Evolutionary conservation across 2,329 filamentous ascomycete species (phyloP).

Genomic region (Reticulascus tulasneorum): DNA sequence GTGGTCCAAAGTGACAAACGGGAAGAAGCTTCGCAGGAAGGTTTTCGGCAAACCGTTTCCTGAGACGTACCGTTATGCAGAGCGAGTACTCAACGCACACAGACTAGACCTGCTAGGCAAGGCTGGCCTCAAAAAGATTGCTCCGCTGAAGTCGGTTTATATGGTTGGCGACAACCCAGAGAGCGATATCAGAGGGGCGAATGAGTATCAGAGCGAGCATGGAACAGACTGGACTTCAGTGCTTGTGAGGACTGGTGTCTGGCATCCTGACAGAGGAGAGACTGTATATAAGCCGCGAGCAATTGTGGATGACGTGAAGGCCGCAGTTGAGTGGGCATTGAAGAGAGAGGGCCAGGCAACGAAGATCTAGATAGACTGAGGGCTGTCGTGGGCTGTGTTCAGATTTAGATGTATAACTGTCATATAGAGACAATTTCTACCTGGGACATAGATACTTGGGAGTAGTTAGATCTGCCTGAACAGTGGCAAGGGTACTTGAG

Average conservation of each 20-base stretch:
- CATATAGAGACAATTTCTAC: too few relatives aligned
- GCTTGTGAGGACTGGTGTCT: conserved; percentile 78
- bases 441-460: too few relatives aligned
- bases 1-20: conserved; percentile 69
- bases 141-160: conserved; percentile 70
- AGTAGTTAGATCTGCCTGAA: too few relatives aligned
- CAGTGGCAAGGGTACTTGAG: too few relatives aligned
- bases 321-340: conserved; percentile 74
- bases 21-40: conserved; percentile 55
- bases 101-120: conserved; percentile 42
- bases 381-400: too few relatives aligned
- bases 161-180: conserved; percentile 93
- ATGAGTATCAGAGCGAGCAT: conserved; percentile 62
- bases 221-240: conserved; percentile 75
- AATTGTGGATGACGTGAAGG: conserved; percentile 70
- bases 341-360: conserved; percentile 41
- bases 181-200: conserved; percentile 86
- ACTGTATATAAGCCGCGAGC: conserved; percentile 60
- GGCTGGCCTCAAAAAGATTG: conserved; percentile 14
- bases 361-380: background rate
- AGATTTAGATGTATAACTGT: too few relatives aligned
- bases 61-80: conserved; percentile 79
- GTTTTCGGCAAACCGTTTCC: conserved; percentile 80
- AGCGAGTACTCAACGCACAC: conserved; percentile 64
- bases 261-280: conserved; percentile 38